phyloP scores from a whole-genome alignment of 306 rosid genomes.

The Delonix regia region DNA sequence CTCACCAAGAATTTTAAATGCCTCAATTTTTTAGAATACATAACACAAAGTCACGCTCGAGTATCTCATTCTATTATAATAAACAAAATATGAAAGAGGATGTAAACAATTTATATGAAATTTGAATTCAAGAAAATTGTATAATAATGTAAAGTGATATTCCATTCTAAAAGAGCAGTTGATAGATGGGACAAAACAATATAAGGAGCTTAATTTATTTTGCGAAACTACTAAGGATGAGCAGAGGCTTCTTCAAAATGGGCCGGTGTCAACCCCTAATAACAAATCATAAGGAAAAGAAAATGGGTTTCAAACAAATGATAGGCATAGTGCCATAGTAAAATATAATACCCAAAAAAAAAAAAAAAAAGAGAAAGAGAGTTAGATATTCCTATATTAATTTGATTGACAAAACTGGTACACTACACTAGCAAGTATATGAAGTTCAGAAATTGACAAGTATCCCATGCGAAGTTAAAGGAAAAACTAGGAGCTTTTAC shows the following conservation, averaged over 20 bases:
- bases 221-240: no score
- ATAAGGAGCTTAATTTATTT: background rate
- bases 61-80: background rate
- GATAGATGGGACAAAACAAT: background rate
- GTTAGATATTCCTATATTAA: background rate
- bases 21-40: background rate
- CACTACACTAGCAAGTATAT: background rate
- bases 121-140: background rate
- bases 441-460: background rate
- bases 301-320: background rate
- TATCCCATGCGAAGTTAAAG: conserved; percentile 5
- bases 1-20: background rate
- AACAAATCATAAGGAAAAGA: background rate
- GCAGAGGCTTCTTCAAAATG: background rate
- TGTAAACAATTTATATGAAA: background rate
- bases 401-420: background rate
- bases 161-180: background rate
- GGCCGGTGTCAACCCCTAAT: background rate
- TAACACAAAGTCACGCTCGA: background rate
- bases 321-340: background rate
- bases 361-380: background rate
- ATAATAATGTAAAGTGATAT: background rate
- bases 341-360: background rate
- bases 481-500: background rate
- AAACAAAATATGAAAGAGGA: background rate